These are phyloP conservation scores for Linnemannia schmuckeri DNA, from an alignment of 192 early-diverging fungal species.

Conservation along the genomic window DNA sequence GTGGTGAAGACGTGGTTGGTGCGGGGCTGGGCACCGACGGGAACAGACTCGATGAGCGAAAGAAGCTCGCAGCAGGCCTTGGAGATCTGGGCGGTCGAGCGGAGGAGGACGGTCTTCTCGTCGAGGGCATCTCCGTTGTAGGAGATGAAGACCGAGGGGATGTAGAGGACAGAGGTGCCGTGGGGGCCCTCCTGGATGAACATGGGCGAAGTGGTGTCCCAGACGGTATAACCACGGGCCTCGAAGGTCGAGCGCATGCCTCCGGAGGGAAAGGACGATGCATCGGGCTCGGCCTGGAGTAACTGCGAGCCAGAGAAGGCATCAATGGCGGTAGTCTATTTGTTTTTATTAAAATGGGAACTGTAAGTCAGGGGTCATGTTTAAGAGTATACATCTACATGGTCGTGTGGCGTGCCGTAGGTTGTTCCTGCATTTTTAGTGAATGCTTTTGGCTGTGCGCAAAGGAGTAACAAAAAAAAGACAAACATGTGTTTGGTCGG, in stretches of 20 bases:
- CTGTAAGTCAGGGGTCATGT: not conserved
- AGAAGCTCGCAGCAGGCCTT: constrained; percentile 86
- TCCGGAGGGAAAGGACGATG: constrained; percentile 98
- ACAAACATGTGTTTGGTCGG: constrained; percentile 5
- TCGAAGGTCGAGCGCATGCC: constrained; percentile 99
- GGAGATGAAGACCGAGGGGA: constrained; percentile 98
- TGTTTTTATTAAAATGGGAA: not conserved
- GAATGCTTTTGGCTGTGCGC: not conserved
- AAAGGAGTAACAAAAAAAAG: not conserved
- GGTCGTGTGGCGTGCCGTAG: not conserved
- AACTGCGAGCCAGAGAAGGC: constrained; percentile 98
- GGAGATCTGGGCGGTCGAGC: constrained; percentile 90
- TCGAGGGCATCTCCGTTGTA: constrained; percentile 99
- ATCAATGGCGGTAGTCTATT: constrained; percentile 79
- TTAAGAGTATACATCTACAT: not conserved
- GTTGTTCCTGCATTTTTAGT: not conserved
- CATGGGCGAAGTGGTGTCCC: constrained; percentile 98
- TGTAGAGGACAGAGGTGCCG: constrained; percentile 93
- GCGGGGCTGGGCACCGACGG: constrained; percentile 64
- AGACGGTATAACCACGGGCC: constrained; percentile 99
- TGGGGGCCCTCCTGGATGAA: constrained; percentile 94
- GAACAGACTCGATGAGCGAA: constrained; percentile 75
- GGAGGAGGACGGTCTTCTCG: constrained; percentile 97
- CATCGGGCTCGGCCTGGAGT: constrained; percentile 99
- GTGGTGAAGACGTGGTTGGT: constrained; percentile 91